Evolutionary conservation across 176 grass and related monocot species (phyloP).

Genomic region (Poa annua): DNA sequence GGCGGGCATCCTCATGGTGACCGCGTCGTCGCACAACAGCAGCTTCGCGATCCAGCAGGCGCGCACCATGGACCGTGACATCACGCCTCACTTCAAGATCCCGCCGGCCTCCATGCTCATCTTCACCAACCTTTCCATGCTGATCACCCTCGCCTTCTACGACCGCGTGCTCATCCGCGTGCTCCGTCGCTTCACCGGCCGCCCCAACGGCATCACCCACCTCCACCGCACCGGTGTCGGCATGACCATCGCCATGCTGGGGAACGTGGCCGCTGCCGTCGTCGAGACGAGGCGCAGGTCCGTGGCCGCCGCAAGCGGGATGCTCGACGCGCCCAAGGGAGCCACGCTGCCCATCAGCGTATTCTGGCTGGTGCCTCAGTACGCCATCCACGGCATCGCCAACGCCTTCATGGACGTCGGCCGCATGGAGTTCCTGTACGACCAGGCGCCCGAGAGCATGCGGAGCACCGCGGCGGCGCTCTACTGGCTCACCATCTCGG

Average conservation of each 20-base stretch:
- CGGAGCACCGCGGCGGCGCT: slow-evolving; percentile 77
- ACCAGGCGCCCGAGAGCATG: slow-evolving; percentile 90
- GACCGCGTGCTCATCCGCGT: slow-evolving; percentile 70
- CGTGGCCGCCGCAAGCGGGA: slow-evolving; percentile 50
- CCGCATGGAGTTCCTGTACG: slow-evolving; percentile 90
- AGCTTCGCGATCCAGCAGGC: slow-evolving; percentile 79
- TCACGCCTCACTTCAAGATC: slow-evolving; percentile 61
- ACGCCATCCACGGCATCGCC: slow-evolving; percentile 69
- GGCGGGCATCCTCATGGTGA: slow-evolving; percentile 67
- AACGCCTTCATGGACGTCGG: slow-evolving; percentile 84
- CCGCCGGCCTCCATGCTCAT: slow-evolving; percentile 71
- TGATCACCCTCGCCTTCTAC: slow-evolving; percentile 66
- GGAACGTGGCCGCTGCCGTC: slow-evolving; percentile 65
- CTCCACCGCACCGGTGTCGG: slow-evolving; percentile 86
- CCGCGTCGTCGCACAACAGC: slow-evolving; percentile 71
- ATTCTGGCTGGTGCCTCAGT: slow-evolving; percentile 58
- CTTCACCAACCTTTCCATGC: slow-evolving; percentile 66
- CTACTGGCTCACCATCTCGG: slow-evolving; percentile 74
- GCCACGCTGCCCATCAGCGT: slow-evolving; percentile 63
- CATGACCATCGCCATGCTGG: slow-evolving; percentile 55
- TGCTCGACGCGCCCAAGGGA: slow-evolving; percentile 47
- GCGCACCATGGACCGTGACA: slow-evolving; percentile 74
- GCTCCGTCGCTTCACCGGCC: slow-evolving; percentile 54
- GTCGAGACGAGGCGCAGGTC: slow-evolving; percentile 62
- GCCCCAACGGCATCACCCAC: slow-evolving; percentile 69